Conservation (phyloP, 441 rosid genomes). For the Adansonia rubrostipa region DNA sequence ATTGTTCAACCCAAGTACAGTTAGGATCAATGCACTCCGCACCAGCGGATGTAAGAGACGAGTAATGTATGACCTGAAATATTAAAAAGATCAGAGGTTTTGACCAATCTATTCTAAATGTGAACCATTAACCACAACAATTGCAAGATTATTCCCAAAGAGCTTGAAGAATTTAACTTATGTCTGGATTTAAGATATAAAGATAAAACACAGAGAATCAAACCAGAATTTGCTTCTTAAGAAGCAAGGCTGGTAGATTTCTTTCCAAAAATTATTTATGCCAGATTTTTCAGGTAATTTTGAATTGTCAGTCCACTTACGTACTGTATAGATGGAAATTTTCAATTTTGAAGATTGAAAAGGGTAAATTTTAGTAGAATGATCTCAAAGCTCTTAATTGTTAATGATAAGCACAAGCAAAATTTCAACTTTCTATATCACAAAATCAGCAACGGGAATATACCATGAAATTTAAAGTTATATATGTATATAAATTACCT, state of each 20-base stretch:
- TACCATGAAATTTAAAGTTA: not conserved
- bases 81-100: constrained; percentile 7
- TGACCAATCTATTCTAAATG: not conserved
- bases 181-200: constrained; percentile 2
- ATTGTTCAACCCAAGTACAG: constrained; percentile 97
- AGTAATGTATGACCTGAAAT: constrained; percentile 73
- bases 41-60: constrained; percentile 92
- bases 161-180: constrained; percentile 7
- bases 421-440: not conserved
- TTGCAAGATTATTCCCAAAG: not conserved
- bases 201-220: not conserved
- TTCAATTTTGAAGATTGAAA: constrained; percentile 16
- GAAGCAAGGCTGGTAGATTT: not conserved
- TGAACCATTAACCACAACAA: not conserved
- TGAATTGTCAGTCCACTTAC: not conserved
- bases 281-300: not conserved
- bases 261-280: not conserved
- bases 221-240: not conserved
- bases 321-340: not conserved
- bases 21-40: constrained; percentile 87
- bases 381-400: not conserved
- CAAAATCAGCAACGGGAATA: constrained; percentile 14
- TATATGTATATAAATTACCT: constrained; percentile 47
- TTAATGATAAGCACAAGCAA: not conserved
- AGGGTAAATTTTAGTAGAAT: not conserved